A percentile compares a stretch with the other conserved stretches of the same genome.
Conservation (phyloP, 2,329 filamentous ascomycete genomes). For the Lasiodiplodia gonubiensis region DNA sequence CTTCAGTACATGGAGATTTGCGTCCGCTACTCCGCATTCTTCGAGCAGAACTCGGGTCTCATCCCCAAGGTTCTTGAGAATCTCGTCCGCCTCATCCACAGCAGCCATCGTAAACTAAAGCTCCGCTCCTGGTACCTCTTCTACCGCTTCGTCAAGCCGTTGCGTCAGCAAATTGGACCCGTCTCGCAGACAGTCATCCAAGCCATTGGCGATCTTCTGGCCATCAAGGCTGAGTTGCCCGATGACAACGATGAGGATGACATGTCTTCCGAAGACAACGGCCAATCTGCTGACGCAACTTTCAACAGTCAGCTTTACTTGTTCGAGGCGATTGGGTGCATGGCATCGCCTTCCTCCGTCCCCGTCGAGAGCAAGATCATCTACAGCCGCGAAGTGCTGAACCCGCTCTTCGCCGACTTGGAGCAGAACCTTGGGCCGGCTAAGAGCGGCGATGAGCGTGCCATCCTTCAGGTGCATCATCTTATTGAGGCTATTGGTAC, state of each 20-base stretch:
- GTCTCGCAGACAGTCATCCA: slow-evolving; percentile 91
- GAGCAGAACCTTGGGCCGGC: slow-evolving; percentile 77
- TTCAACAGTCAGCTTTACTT: slow-evolving; percentile 92
- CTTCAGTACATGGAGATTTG: slow-evolving; percentile 99
- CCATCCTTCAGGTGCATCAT: slow-evolving; percentile 89
- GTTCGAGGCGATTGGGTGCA: slow-evolving; percentile 92
- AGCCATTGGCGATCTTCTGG: slow-evolving; percentile 84
- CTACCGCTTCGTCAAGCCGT: slow-evolving; percentile 86
- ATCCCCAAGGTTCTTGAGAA: slow-evolving; percentile 88
- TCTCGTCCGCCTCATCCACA: slow-evolving; percentile 89
- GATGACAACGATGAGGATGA: slow-evolving; percentile 82
- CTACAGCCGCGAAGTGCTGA: slow-evolving; percentile 86
- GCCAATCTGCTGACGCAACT: slow-evolving; percentile 85
- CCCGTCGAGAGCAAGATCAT: slow-evolving; percentile 83
- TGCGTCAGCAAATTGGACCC: slow-evolving; percentile 82
- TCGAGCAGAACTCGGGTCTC: slow-evolving; percentile 80
- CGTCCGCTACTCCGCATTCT: slow-evolving; percentile 90
- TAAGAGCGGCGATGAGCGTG: slow-evolving; percentile 79
- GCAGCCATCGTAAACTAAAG: slow-evolving; percentile 83
- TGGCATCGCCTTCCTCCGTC: slow-evolving; percentile 80
- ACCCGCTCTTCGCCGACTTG: slow-evolving; percentile 88
- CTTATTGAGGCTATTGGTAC: slow-evolving; percentile 95
- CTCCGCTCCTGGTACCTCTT: slow-evolving; percentile 97
- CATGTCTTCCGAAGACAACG: slow-evolving; percentile 92
- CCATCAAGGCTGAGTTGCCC: slow-evolving; percentile 88